These are phyloP conservation scores for Gentiana dahurica DNA, from an alignment of 257 asterid species.

Conservation along the genomic window DNA sequence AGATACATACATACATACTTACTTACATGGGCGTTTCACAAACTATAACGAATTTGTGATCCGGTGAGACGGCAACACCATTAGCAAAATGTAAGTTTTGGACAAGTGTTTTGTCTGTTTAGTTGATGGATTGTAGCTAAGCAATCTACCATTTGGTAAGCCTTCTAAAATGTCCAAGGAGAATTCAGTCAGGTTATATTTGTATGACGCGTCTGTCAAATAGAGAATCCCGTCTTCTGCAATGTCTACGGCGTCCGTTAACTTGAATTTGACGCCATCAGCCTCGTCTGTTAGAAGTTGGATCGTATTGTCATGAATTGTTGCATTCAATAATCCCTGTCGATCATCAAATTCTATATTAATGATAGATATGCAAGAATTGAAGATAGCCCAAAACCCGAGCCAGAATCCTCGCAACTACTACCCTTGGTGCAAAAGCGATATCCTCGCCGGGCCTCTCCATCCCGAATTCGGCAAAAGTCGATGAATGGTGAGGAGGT, in stretches of 20 bases:
- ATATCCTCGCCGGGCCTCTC: no score
- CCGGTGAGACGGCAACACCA: constrained; percentile 65
- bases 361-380: no score
- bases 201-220: constrained; percentile 77
- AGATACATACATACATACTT: no score
- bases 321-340: constrained; percentile 74
- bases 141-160: constrained; percentile 56
- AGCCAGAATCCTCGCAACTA: no score
- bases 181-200: constrained; percentile 22
- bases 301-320: constrained; percentile 30
- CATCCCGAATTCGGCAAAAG: no score
- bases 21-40: constrained; percentile 72
- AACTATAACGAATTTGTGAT: constrained; percentile 47
- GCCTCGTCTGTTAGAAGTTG: constrained; percentile 58
- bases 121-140: constrained; percentile 68
- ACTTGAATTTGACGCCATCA: constrained; percentile 58
- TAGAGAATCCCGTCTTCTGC: constrained; percentile 54
- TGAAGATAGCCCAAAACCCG: no score
- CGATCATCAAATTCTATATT: no score
- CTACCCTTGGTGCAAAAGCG: no score
- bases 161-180: constrained; percentile 42
- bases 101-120: constrained; percentile 43
- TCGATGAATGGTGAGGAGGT: no score
- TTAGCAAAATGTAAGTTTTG: constrained; percentile 59
- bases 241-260: constrained; percentile 66